phyloP scores from a whole-genome alignment of 73 alveolate genomes.

The Paramecium sonneborni region DNA sequence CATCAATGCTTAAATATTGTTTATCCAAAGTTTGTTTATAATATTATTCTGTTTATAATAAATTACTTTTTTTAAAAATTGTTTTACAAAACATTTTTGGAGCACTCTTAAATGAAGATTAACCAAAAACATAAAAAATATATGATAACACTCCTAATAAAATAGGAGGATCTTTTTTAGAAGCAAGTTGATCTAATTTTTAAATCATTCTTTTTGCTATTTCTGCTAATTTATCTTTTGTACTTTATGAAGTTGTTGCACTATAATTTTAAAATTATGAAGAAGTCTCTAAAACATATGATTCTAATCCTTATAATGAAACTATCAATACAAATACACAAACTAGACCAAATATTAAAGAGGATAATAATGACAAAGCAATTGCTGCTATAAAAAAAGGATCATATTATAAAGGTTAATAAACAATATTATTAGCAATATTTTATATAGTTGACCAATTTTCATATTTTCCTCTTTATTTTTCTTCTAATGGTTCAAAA shows the following conservation, averaged over 20 bases:
- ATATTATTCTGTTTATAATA: neutral
- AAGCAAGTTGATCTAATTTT: neutral
- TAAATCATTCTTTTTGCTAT: slow-evolving; percentile 2
- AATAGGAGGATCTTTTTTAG: slow-evolving; percentile 20
- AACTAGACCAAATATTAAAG: neutral
- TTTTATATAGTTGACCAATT: neutral
- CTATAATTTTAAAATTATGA: slow-evolving; percentile 11
- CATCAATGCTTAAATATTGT: neutral
- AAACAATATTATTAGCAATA: neutral
- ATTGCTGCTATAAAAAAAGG: slow-evolving; percentile 45
- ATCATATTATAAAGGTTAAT: neutral
- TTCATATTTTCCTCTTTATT: neutral
- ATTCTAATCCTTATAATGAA: neutral
- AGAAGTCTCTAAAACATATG: neutral
- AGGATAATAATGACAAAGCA: neutral
- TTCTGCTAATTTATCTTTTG: neutral
- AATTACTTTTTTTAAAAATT: neutral
- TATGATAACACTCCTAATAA: slow-evolving; percentile 19
- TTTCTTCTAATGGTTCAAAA: neutral
- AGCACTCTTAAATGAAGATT: neutral
- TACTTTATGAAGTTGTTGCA: neutral
- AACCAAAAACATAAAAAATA: neutral
- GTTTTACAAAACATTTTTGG: slow-evolving; percentile 33
- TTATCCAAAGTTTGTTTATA: neutral
- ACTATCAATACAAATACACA: neutral